Conservation (phyloP, 108 stramenopile genomes). For the Nannochloropsis gaditana region DNA sequence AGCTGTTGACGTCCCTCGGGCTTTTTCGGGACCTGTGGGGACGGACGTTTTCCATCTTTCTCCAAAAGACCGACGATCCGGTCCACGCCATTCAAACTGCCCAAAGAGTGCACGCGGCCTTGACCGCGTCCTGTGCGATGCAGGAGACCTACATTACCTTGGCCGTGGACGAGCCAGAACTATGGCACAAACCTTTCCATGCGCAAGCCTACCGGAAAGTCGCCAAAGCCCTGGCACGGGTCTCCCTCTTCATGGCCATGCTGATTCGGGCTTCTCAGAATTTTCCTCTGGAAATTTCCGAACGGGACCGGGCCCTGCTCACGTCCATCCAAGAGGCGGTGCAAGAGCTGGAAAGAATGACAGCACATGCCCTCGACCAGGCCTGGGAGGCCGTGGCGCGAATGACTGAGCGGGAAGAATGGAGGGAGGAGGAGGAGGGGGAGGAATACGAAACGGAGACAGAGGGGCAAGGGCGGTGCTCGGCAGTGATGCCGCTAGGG, state of each 20-base stretch:
- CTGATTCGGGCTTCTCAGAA: background rate
- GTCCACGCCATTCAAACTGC: background rate
- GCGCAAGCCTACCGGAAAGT: background rate
- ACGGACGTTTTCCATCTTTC: background rate
- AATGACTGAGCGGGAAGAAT: background rate
- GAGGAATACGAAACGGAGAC: background rate
- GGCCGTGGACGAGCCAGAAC: background rate
- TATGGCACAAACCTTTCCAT: background rate
- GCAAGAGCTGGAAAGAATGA: background rate
- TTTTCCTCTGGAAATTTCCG: background rate
- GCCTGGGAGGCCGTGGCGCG: background rate
- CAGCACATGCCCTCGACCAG: background rate
- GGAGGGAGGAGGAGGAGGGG: background rate
- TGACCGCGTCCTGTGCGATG: background rate
- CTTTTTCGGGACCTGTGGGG: slow-evolving; percentile 9
- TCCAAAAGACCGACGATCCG: background rate
- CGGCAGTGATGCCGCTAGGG: background rate
- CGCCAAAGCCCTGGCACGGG: background rate
- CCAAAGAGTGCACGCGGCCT: background rate
- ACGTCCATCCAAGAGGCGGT: background rate
- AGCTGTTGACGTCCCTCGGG: background rate
- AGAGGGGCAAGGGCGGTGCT: background rate
- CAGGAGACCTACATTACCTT: background rate
- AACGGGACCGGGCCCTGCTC: background rate
- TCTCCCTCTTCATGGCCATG: slow-evolving; percentile 10